phyloP scores from a whole-genome alignment of 148 eudicot genomes.

The Silene conica region DNA sequence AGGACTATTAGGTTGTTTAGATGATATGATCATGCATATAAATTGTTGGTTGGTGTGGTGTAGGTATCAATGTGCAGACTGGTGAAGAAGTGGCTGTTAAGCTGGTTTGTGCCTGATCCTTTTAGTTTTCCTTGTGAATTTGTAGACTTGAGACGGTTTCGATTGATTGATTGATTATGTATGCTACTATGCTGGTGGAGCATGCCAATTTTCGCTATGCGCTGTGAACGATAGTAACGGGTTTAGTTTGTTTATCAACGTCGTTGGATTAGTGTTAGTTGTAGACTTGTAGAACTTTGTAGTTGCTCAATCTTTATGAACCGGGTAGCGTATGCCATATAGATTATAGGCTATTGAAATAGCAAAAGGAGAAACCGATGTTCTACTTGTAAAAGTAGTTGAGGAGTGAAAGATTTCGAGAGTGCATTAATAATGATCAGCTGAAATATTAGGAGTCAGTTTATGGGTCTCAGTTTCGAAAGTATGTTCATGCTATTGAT shows the following conservation, averaged over 20 bases:
- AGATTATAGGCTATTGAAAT: background rate
- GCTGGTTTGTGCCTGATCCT: conserved; percentile 56
- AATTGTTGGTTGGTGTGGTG: conserved; percentile 14
- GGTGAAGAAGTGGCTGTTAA: conserved; percentile 89
- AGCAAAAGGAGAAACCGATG: background rate
- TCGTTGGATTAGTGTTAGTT: background rate
- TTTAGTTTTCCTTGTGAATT: background rate
- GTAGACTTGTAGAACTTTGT: background rate
- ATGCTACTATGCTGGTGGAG: background rate
- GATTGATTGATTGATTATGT: conserved; percentile 5
- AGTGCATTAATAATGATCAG: background rate
- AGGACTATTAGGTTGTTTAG: background rate
- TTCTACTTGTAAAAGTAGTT: background rate
- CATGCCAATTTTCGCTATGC: background rate
- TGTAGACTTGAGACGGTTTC: background rate
- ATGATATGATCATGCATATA: background rate
- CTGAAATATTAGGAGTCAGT: background rate
- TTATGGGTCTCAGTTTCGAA: too few species aligned
- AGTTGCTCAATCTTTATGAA: background rate
- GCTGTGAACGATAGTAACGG: background rate
- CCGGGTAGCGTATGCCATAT: conserved; percentile 3
- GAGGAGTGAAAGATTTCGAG: background rate
- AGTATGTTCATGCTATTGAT: background rate
- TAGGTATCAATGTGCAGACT: conserved; percentile 79
- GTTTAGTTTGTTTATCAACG: background rate